A percentile compares a stretch with the other conserved stretches of the same genome.
phyloP scores from a whole-genome alignment of 1,284 basidiomycete genomes.

The Inonotus obliquus region DNA sequence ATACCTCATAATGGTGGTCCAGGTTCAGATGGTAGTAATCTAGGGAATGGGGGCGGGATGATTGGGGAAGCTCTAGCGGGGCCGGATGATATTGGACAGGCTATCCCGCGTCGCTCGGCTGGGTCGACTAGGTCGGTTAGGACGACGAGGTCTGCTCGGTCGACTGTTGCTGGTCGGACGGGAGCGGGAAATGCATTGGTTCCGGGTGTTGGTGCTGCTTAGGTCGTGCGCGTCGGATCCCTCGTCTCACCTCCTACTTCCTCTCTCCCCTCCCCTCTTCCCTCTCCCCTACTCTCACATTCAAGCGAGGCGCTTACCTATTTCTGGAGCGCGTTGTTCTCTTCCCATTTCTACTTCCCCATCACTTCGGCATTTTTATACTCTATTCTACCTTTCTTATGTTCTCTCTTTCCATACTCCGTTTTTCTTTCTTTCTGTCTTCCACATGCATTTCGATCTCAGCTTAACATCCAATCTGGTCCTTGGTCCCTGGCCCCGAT shows the following conservation, averaged over 20 bases:
- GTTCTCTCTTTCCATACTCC: not conserved
- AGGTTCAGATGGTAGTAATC: too few species aligned
- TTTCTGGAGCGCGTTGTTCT: too few species aligned
- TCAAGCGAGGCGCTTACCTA: too few species aligned
- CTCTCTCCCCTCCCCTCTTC: not conserved
- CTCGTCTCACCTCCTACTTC: not conserved
- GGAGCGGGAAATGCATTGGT: not conserved
- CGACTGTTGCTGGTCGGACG: not conserved
- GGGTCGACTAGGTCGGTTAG: not conserved
- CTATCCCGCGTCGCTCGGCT: not conserved
- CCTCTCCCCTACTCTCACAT: not conserved
- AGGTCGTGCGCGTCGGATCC: not conserved
- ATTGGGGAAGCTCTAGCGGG: not conserved
- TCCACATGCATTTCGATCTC: not conserved
- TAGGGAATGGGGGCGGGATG: not conserved
- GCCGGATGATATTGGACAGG: not conserved
- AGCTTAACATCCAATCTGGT: not conserved
- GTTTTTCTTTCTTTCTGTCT: not conserved
- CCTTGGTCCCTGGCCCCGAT: too few species aligned
- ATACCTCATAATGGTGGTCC: not conserved
- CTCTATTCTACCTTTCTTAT: not conserved
- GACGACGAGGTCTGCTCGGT: not conserved
- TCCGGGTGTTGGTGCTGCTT: not conserved
- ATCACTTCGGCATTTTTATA: not conserved
- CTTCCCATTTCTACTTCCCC: too few species aligned